Evolutionary conservation across 2,329 filamentous ascomycete genomes (phyloP).

Genomic region (Colletotrichum sp.): DNA sequence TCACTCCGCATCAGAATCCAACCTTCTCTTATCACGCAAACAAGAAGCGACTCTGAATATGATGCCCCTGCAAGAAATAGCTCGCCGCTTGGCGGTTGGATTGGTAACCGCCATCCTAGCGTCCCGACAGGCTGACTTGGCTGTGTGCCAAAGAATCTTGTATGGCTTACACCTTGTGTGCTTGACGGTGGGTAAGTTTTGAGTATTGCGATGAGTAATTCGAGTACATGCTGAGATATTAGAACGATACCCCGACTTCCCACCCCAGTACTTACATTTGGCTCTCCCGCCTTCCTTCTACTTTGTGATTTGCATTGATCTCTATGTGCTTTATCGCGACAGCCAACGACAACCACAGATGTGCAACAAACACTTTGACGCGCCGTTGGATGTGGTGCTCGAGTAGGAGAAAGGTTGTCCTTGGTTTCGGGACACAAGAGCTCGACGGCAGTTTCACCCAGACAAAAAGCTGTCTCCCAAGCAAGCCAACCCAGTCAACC

Average conservation of each 20-base stretch:
- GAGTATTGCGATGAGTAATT: neutral
- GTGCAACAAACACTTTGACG: accelerated
- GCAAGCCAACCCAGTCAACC: neutral
- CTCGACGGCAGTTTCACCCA: neutral
- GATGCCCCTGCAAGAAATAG: neutral
- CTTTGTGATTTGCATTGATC: accelerated
- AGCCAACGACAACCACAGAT: neutral
- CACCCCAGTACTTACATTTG: too few relatives aligned
- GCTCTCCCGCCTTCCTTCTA: neutral
- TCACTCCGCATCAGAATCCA: too few relatives aligned
- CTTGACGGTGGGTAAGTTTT: neutral
- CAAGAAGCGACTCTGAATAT: neutral
- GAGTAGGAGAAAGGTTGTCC: neutral
- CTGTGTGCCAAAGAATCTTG: too few relatives aligned
- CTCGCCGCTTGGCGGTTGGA: too few relatives aligned
- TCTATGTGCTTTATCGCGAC: accelerated
- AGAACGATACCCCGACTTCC: neutral
- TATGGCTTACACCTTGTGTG: neutral
- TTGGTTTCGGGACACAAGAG: neutral
- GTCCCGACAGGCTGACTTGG: too few relatives aligned
- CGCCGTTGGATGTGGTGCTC: accelerated
- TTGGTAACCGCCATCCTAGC: too few relatives aligned
- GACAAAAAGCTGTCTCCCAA: accelerated
- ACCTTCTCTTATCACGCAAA: neutral
- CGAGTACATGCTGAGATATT: neutral